Evolutionary conservation across 305 asterid genomes (phyloP), one percentile per base, ranked within the genome.

Genomic region (Withania somnifera): DNA sequence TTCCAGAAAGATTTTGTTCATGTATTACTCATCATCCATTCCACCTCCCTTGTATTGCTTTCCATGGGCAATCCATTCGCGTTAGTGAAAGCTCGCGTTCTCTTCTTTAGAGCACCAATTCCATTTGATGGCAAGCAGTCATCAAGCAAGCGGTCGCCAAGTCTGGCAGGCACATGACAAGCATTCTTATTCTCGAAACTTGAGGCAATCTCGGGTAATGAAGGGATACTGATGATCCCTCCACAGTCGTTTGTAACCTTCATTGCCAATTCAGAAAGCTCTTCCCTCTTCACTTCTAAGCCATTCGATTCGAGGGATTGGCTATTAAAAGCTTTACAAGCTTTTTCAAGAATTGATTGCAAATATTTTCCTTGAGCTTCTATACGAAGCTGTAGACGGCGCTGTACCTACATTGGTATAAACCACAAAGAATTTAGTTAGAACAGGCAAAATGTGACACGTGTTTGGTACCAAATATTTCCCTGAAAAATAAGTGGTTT

Each of bases 281-380:
- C 96, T 60, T 83, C 85, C 5, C 89, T 76, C 15, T 90, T 85
- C 7, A 89, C 83, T 85, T 91, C 94, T 40, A 90, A 77, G 75
- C 91, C 88, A 3, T 88, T 78, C 4, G 87, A 69, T 36, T 85
- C 90, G 56, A 81, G 80, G 9, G 84, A 81, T 52, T 82, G 88
- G 50, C 80, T 86, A 58, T 86, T 86, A 11, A 93, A 92, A 32
- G 92, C 88, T 82, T 87, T 93, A 77, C 97, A 95, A 40, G 98
- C 98, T 84, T 92, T 95, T 79, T 92, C 98, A 4, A 95, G 94
- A 84, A 95, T 93, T 2, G 94, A 88, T 75, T 95, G 91, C 30
- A 93, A 89, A 78, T 95, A 95, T 85, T 91, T 95, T 42, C 93
- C 91, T 73, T 95, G 98, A 78, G 98, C 98, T 85, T 95, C 98